Conservation (phyloP, 192 early-diverging fungal species). For the Geranomyces variabilis region DNA sequence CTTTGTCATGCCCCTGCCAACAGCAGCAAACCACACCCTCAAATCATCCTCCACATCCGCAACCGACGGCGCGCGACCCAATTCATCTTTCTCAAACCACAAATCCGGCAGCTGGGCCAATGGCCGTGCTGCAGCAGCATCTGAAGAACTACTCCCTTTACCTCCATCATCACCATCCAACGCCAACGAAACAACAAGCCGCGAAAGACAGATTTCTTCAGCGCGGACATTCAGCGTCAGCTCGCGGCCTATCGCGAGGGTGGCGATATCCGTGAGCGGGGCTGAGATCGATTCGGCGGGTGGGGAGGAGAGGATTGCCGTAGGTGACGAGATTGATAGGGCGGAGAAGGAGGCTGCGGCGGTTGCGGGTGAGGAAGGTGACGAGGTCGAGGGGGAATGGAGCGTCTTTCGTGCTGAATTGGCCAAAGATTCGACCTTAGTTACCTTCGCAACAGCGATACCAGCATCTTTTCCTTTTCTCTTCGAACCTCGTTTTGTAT, state of each 20-base stretch:
- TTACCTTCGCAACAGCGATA: background rate
- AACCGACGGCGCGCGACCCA: constrained; percentile 10
- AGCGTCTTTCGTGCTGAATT: constrained; percentile 1
- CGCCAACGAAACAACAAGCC: constrained; percentile 17
- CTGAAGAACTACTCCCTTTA: too few species aligned
- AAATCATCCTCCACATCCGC: constrained; percentile 37
- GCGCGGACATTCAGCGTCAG: constrained; percentile 20
- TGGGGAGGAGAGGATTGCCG: constrained; percentile 9
- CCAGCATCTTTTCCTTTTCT: background rate
- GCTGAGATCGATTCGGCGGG: constrained; percentile 30
- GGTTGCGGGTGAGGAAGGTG: background rate
- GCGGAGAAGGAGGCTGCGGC: constrained; percentile 9
- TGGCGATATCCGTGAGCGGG: constrained; percentile 21
- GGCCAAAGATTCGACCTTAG: background rate
- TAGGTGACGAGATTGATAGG: background rate
- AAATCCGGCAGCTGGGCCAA: constrained; percentile 35
- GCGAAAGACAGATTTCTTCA: constrained; percentile 30
- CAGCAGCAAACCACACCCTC: constrained; percentile 33
- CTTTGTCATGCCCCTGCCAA: constrained; percentile 32
- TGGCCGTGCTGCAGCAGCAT: too few species aligned
- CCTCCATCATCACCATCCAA: background rate
- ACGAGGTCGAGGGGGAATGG: background rate
- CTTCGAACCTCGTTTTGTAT: constrained; percentile 15
- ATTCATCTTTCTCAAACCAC: constrained; percentile 40
- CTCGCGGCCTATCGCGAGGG: constrained; percentile 15